These are phyloP conservation scores for Rhodotorula kratochvilovae DNA, from an alignment of 768 basidiomycete species.

Conservation along the genomic window DNA sequence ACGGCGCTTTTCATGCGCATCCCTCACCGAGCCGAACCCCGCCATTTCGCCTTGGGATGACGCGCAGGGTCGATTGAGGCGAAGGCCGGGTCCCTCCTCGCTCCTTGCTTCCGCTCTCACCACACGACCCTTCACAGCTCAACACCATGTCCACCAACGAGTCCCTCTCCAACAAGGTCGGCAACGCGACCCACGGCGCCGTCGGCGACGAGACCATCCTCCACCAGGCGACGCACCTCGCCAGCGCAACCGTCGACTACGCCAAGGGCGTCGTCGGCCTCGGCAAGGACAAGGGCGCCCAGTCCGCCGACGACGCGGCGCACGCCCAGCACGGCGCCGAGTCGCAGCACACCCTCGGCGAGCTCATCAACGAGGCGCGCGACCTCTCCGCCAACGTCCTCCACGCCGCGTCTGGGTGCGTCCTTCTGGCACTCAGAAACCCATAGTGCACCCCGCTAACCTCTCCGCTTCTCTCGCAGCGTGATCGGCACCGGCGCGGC, in stretches of 20 bases:
- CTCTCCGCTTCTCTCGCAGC: not conserved
- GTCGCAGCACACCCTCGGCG: conserved; percentile 16
- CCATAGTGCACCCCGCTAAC: too few species aligned
- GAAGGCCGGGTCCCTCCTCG: not conserved
- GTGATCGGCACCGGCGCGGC: conserved; percentile 16
- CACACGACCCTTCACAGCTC: not conserved
- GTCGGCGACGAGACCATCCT: conserved; percentile 24
- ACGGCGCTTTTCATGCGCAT: too few species aligned
- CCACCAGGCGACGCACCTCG: conserved; percentile 16
- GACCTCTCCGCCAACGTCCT: conserved; percentile 21
- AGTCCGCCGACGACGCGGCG: not conserved
- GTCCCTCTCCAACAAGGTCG: conserved; percentile 11
- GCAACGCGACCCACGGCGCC: conserved; percentile 15
- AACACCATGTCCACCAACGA: conserved; percentile 15
- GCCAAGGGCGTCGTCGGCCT: conserved; percentile 20
- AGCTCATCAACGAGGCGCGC: conserved; percentile 23
- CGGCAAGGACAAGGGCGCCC: conserved; percentile 22
- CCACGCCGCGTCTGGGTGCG: conserved; percentile 16
- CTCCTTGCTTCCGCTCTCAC: not conserved
- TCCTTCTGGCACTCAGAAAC: too few species aligned
- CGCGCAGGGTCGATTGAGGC: too few species aligned
- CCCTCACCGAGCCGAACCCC: too few species aligned
- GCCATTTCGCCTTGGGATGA: too few species aligned
- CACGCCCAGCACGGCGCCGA: conserved; percentile 3
- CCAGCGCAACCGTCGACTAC: conserved; percentile 20